Evolutionary conservation across 192 early-diverging fungal species (phyloP).

Genomic region (Oehlia diaphana): DNA sequence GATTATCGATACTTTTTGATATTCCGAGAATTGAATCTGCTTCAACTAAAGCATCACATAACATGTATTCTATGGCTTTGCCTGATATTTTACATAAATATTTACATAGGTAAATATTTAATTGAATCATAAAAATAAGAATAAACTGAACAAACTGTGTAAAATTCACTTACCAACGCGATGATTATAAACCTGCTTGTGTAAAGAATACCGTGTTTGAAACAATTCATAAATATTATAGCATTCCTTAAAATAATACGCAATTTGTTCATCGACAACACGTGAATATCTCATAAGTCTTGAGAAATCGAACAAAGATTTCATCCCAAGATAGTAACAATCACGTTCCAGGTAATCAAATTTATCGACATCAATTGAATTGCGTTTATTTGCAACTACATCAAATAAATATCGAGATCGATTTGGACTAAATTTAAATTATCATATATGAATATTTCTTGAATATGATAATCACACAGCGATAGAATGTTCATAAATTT

Average conservation of each 20-base stretch:
- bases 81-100: conserved; percentile 8
- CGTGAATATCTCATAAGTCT: conserved; percentile 79
- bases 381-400: conserved; percentile 95
- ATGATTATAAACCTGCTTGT: conserved; percentile 89
- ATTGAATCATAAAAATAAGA: background rate
- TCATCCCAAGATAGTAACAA: conserved; percentile 78
- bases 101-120: background rate
- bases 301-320: conserved; percentile 44
- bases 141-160: background rate
- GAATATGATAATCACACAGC: background rate
- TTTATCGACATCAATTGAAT: conserved; percentile 94
- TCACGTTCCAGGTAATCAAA: conserved; percentile 79
- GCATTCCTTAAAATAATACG: conserved; percentile 87
- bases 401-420: conserved; percentile 82
- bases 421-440: background rate
- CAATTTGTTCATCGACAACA: conserved; percentile 88
- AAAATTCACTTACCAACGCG: conserved; percentile 60
- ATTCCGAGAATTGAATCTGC: conserved; percentile 75
- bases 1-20: conserved; percentile 60
- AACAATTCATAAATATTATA: conserved; percentile 87
- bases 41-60: conserved; percentile 80
- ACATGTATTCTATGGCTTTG: conserved; percentile 86
- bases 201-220: conserved; percentile 77
- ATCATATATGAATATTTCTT: background rate
- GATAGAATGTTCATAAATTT: conserved; percentile 2